phyloP scores from a whole-genome alignment of 1,284 basidiomycete species.

The Phylloporus sp. region DNA sequence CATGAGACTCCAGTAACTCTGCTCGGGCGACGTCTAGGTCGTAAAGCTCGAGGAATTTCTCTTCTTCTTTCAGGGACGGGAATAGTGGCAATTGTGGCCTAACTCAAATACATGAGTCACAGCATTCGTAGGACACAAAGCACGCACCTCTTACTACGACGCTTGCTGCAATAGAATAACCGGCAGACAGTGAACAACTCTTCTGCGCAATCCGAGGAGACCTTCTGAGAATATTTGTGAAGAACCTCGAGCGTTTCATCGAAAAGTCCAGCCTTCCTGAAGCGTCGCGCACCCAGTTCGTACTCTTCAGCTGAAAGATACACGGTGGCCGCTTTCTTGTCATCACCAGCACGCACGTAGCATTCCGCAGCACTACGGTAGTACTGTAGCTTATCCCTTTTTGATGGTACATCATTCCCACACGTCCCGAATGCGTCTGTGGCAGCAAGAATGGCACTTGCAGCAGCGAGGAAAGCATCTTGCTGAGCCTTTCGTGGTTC shows the following conservation, averaged over 20 bases:
- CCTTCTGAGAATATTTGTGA: constrained; percentile 38
- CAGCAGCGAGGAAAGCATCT: constrained; percentile 56
- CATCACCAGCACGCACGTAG: constrained; percentile 51
- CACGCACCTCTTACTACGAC: constrained; percentile 39
- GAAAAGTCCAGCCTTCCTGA: constrained; percentile 58
- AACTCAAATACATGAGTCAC: constrained; percentile 27
- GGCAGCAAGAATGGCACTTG: constrained; percentile 38
- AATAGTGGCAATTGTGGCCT: constrained; percentile 62
- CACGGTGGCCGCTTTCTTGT: constrained; percentile 52
- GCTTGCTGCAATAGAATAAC: constrained; percentile 58
- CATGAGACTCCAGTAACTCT: constrained; percentile 53
- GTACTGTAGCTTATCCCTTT: constrained; percentile 47
- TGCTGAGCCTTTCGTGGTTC: constrained; percentile 30
- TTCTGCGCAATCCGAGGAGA: constrained; percentile 47
- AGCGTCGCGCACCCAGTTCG: constrained; percentile 54
- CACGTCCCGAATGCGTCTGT: constrained; percentile 48
- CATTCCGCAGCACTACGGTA: constrained; percentile 63
- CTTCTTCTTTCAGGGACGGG: constrained; percentile 55
- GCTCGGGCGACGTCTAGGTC: constrained; percentile 62
- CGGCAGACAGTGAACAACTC: constrained; percentile 58
- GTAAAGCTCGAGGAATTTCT: constrained; percentile 66
- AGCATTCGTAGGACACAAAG: constrained; percentile 2
- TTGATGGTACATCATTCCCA: constrained; percentile 40
- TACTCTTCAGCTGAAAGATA: constrained; percentile 56
- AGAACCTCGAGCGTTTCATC: constrained; percentile 63